Conservation (phyloP, 148 eudicot genomes). For the Bassia scoparia region DNA sequence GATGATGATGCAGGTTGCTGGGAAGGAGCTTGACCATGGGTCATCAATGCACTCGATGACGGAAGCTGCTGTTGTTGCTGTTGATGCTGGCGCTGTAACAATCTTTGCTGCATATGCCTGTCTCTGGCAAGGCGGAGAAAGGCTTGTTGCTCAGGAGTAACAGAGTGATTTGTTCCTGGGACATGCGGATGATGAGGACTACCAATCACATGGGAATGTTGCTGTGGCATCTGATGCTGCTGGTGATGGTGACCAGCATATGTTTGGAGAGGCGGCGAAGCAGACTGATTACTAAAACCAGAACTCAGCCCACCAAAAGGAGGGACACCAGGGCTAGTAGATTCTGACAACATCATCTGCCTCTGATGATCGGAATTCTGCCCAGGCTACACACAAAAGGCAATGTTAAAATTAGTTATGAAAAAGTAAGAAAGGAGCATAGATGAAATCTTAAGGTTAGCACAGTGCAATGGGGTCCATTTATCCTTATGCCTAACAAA, state of each 20-base stretch:
- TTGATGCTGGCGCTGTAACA: conserved; percentile 48
- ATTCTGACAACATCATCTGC: conserved; percentile 54
- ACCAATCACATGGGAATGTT: conserved; percentile 52
- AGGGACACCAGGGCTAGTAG: conserved; percentile 47
- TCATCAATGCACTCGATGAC: conserved; percentile 49
- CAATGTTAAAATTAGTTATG: too few species aligned
- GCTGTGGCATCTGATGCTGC: conserved; percentile 50
- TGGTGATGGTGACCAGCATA: conserved; percentile 57
- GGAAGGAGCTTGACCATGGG: conserved; percentile 50
- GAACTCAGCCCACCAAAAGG: conserved; percentile 45
- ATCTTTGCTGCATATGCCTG: conserved; percentile 52
- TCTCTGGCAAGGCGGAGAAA: conserved; percentile 69
- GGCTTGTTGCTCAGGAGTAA: conserved; percentile 60
- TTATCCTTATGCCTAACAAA: too few species aligned
- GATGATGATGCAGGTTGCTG: conserved; percentile 58
- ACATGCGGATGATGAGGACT: conserved; percentile 60
- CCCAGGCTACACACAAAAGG: conserved; percentile 42
- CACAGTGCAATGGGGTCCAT: too few species aligned
- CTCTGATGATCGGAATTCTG: conserved; percentile 69
- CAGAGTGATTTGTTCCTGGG: conserved; percentile 47
- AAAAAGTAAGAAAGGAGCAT: too few species aligned
- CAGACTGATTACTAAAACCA: conserved; percentile 48
- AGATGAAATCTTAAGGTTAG: too few species aligned
- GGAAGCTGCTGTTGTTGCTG: conserved; percentile 47
- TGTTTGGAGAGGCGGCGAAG: conserved; percentile 45